Conservation (phyloP, 2,329 filamentous ascomycete genomes). For the Stemphylium vesicarium region DNA sequence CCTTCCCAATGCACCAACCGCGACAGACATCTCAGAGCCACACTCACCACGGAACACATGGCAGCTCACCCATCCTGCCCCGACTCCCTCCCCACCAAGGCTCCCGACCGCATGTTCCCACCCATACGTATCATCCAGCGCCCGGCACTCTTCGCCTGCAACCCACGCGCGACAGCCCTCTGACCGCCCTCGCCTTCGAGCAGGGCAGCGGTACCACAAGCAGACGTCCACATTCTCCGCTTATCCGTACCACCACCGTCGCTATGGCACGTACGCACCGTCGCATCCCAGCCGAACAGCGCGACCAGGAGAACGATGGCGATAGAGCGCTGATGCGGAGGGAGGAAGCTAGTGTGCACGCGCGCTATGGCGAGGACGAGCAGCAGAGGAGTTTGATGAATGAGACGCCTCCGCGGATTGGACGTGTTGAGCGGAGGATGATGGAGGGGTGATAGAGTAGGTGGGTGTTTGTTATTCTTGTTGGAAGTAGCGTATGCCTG, state of each 20-base stretch:
- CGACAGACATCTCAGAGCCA: not conserved
- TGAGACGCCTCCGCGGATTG: conserved; percentile 47
- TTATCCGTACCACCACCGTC: not conserved
- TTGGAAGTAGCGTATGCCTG: not conserved
- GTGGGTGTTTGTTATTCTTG: not conserved
- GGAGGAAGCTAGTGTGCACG: conserved; percentile 27
- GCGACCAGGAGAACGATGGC: conserved; percentile 46
- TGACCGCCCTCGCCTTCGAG: conserved; percentile 15
- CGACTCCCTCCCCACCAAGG: conserved; percentile 8
- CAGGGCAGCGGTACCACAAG: conserved; percentile 20
- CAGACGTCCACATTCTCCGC: conserved; percentile 16
- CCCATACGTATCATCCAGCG: conserved; percentile 1
- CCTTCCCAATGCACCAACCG: not conserved
- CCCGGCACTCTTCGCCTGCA: conserved; percentile 4
- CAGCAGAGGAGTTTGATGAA: conserved; percentile 36
- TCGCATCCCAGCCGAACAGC: conserved; percentile 28
- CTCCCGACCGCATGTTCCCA: conserved; percentile 8
- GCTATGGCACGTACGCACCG: conserved; percentile 12
- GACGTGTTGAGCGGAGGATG: conserved; percentile 39
- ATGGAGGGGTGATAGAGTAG: not conserved
- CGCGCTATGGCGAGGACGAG: conserved; percentile 32
- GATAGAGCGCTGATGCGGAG: conserved; percentile 32
- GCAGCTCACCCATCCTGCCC: conserved; percentile 3
- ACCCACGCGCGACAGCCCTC: conserved; percentile 6
- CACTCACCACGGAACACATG: not conserved